Evolutionary conservation across 1,284 basidiomycete genomes (phyloP), one percentile per base, ranked within the genome.

Genomic region (Trichosporon coremiiforme): DNA sequence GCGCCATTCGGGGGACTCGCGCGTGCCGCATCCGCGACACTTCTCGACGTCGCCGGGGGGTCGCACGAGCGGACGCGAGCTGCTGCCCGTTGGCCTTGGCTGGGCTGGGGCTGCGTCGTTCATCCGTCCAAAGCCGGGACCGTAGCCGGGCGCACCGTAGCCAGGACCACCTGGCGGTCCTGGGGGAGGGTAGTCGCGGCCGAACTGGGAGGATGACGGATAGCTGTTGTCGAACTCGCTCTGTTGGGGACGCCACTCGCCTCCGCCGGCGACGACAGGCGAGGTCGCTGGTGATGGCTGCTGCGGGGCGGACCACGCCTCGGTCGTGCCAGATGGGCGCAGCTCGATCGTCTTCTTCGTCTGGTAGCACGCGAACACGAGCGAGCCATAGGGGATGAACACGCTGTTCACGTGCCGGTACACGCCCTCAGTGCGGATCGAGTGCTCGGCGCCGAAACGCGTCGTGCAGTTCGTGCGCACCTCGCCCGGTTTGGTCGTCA

Each of bases 381-480:
- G 85, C 86, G 80, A 84, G 88, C 94, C 95, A 87, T 96, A 94
- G 74, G 94, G 94, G 82, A 96, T 94, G 84, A 95, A 94, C 71
- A 96, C 91, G 81, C 91, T 93, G 78, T 93, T 91, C 65, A 96
- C 90, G 77, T 90, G 87, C 20, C 85, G 77, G 41, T 81, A 77
- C 81, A 88, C 75, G 64, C 88, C 88, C 70, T 89, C 88, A 50
- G 87, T 85, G 72, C 83, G 84, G 65, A 87, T 83, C 4, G 89
- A 88, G 85, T 95, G 93, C 75, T 89, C 88, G 62, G 92, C 91
- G 79, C 92, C 90, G 85, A 92, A 97, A 71, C 96, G 87, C 76
- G 93, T 88, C 70, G 95, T 98, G 82, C 95, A 99, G 84, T 90
- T 95, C 64, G 95, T 98, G 83, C 91, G 91, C 55, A 91, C 89